Percentiles rank a stretch among this genome's conserved stretches.
Evolutionary conservation across 2,329 filamentous ascomycete species (phyloP).

Genomic region (Tolypocladium album): DNA sequence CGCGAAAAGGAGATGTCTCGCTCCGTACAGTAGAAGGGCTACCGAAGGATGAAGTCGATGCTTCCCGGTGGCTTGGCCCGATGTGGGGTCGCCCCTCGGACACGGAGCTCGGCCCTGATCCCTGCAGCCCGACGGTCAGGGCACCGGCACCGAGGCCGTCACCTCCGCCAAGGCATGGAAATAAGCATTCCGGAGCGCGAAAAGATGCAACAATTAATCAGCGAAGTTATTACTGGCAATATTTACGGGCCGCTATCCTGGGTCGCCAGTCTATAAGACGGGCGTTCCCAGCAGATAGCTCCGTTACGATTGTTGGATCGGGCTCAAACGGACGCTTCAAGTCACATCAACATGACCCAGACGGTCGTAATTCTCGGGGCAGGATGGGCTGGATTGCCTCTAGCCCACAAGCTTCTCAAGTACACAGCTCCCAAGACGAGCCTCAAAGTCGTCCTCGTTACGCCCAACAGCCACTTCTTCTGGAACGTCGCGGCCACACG

Average conservation of each 20-base stretch:
- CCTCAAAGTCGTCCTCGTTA: slow-evolving; percentile 41
- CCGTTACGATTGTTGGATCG: background rate
- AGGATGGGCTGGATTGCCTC: slow-evolving; percentile 37
- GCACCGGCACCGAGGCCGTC: background rate
- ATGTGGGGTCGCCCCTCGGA: slow-evolving; percentile 2
- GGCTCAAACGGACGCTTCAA: background rate
- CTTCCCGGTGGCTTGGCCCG: background rate
- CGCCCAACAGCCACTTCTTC: slow-evolving; percentile 42
- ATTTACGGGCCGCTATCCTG: background rate
- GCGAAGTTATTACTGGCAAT: background rate
- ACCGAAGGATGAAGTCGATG: background rate
- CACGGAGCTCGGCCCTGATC: slow-evolving; percentile 17
- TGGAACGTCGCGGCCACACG: slow-evolving; percentile 47
- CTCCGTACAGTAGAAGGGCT: background rate
- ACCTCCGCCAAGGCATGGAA: background rate
- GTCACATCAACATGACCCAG: slow-evolving; percentile 26
- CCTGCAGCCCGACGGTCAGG: background rate
- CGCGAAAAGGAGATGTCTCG: background rate
- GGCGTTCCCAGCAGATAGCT: background rate
- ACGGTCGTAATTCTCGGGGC: slow-evolving; percentile 43
- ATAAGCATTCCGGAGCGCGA: background rate
- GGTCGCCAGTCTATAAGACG: background rate
- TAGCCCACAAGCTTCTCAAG: slow-evolving; percentile 41
- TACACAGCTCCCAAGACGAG: slow-evolving; percentile 30
- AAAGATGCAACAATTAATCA: background rate